Evolutionary conservation across 108 stramenopile genomes (phyloP).

Genomic region (Fragilariopsis cylindrus): DNA sequence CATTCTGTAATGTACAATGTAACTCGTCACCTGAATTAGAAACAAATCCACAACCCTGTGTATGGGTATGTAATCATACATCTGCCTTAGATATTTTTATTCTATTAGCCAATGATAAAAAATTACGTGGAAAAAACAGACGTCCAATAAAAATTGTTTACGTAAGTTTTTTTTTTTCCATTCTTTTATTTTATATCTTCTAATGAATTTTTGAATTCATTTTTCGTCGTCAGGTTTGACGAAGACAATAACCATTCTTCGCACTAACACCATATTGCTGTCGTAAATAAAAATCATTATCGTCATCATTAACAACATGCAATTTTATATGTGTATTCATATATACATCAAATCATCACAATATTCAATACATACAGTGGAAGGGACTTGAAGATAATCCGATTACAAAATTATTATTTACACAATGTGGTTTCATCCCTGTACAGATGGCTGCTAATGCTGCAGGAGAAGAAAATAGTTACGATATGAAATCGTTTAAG

Average conservation of each 20-base stretch:
- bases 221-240: not conserved
- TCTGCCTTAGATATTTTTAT: slow-evolving; percentile 83
- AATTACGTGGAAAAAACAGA: slow-evolving; percentile 59
- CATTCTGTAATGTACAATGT: slow-evolving; percentile 63
- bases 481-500: slow-evolving; percentile 70
- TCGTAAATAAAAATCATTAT: not conserved
- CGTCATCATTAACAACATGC: not conserved
- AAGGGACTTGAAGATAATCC: slow-evolving; percentile 83
- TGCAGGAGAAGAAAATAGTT: slow-evolving; percentile 74
- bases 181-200: not conserved
- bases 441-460: slow-evolving; percentile 83
- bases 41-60: slow-evolving; percentile 52
- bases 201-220: not conserved
- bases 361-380: slow-evolving; percentile 49
- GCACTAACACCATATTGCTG: not conserved
- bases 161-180: slow-evolving; percentile 32
- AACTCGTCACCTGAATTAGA: slow-evolving; percentile 19
- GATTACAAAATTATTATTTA: slow-evolving; percentile 69
- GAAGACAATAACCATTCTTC: not conserved
- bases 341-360: too few relatives aligned
- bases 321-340: not conserved
- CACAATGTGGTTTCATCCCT: slow-evolving; percentile 79
- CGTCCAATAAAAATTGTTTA: slow-evolving; percentile 84
- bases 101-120: slow-evolving; percentile 59
- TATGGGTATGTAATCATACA: slow-evolving; percentile 90